Conservation (phyloP, 257 asterid genomes). For the Solanum pinnatisectum region DNA sequence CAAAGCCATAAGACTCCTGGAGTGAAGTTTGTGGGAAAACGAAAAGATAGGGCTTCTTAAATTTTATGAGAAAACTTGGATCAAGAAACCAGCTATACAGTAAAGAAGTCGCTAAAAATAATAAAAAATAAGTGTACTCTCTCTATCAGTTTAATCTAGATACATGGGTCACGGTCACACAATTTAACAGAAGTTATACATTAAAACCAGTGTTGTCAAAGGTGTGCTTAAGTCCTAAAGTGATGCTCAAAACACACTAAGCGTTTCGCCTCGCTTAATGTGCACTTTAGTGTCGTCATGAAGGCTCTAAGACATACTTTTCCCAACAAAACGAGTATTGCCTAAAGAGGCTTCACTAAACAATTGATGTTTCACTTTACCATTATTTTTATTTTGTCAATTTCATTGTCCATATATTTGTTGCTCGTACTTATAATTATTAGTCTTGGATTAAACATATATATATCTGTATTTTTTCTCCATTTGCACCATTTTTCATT, state of each 20-base stretch:
- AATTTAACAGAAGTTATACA: neutral
- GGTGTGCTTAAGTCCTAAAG: neutral
- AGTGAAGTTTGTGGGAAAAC: neutral
- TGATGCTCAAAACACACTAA: neutral
- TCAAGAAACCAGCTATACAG: neutral
- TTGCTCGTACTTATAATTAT: neutral
- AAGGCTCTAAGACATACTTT: neutral
- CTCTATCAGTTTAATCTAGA: neutral
- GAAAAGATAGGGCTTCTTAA: neutral
- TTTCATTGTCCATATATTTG: neutral
- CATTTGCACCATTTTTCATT: neutral
- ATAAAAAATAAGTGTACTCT: neutral
- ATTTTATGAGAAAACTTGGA: neutral
- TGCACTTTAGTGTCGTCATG: neutral
- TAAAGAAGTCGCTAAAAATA: neutral
- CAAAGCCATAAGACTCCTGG: neutral
- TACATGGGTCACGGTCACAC: neutral
- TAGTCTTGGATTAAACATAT: neutral
- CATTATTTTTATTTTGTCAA: neutral
- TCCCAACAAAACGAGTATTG: neutral
- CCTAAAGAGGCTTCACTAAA: neutral
- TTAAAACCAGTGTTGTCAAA: neutral
- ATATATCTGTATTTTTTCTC: neutral
- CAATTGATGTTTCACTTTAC: neutral
- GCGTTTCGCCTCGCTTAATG: neutral